Conservation (phyloP, 2,329 filamentous ascomycete genomes). For the Atkinsonella texensis region DNA sequence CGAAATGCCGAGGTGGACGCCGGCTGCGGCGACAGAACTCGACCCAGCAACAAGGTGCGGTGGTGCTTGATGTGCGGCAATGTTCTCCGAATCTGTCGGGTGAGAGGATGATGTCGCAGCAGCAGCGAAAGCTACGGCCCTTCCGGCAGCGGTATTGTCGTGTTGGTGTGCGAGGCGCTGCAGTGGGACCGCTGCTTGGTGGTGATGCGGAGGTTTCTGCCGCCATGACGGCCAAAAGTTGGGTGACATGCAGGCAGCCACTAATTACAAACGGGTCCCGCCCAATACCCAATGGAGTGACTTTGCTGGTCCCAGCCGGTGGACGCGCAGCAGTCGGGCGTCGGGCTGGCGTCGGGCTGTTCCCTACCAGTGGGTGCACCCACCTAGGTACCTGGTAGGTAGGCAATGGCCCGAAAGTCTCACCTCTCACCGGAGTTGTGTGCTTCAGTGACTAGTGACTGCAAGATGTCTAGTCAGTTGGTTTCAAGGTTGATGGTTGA, state of each 20-base stretch:
- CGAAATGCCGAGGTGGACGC: neutral
- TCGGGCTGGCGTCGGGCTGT: too few relatives aligned
- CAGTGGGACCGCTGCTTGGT: neutral
- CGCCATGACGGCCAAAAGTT: constrained; percentile 5
- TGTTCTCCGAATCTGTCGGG: neutral
- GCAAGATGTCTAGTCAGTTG: neutral
- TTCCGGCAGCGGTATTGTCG: neutral
- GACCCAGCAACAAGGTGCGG: too few relatives aligned
- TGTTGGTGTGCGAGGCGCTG: neutral
- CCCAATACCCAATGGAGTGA: too few relatives aligned
- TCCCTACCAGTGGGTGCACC: too few relatives aligned
- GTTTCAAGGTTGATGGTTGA: neutral
- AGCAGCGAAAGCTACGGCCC: neutral
- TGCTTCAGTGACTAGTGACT: too few relatives aligned
- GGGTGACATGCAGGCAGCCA: constrained; percentile 1
- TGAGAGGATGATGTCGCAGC: neutral
- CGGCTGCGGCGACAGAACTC: neutral
- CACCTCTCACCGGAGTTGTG: too few relatives aligned
- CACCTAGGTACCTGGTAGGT: too few relatives aligned
- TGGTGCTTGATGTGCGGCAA: neutral
- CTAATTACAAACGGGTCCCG: neutral
- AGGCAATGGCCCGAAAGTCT: too few relatives aligned
- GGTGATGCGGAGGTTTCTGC: neutral
- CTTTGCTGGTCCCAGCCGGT: too few relatives aligned
- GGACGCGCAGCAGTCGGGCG: too few relatives aligned